These are phyloP conservation scores for Kentomonas sorsogonicus DNA, from an alignment of 208 protist species.

Conservation along the genomic window DNA sequence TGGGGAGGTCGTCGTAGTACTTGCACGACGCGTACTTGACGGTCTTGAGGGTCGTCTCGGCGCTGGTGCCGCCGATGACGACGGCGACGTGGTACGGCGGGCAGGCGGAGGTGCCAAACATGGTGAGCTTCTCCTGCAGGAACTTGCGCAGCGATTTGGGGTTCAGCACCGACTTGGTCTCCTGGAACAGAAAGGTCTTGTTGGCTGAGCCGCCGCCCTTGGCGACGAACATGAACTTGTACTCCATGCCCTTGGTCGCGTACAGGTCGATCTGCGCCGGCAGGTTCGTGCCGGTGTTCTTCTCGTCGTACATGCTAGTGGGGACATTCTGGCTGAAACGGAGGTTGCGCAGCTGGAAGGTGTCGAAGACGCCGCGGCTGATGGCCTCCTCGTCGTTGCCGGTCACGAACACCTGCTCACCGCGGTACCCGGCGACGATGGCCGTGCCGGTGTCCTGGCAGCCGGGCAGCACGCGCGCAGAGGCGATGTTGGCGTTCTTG, in stretches of 20 bases:
- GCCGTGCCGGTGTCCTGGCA: slow-evolving; percentile 97
- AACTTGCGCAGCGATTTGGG: slow-evolving; percentile 89
- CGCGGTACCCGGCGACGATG: slow-evolving; percentile 94
- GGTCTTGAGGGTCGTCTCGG: slow-evolving; percentile 95
- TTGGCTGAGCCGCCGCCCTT: slow-evolving; percentile 97
- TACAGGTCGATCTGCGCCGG: slow-evolving; percentile 97
- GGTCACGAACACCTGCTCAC: slow-evolving; percentile 92
- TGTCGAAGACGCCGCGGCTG: slow-evolving; percentile 93
- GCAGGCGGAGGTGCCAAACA: slow-evolving; percentile 95
- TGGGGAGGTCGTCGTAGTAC: slow-evolving; percentile 94
- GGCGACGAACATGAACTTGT: slow-evolving; percentile 95
- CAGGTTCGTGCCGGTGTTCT: slow-evolving; percentile 96
- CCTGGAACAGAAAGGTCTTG: slow-evolving; percentile 96
- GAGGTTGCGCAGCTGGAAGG: slow-evolving; percentile 93
- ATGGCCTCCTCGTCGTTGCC: slow-evolving; percentile 92
- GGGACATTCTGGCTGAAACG: slow-evolving; percentile 95
- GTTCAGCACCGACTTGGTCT: slow-evolving; percentile 96
- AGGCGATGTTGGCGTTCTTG: slow-evolving; percentile 96
- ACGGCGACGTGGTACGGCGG: slow-evolving; percentile 96
- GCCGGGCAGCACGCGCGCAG: slow-evolving; percentile 81
- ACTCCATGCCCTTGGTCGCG: slow-evolving; percentile 91
- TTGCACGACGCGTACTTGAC: slow-evolving; percentile 93
- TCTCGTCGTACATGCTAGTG: slow-evolving; percentile 95
- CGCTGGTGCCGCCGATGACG: slow-evolving; percentile 95
- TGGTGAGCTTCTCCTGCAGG: slow-evolving; percentile 90